A percentile compares a stretch with the other conserved stretches of the same genome.
These are phyloP conservation scores for Podospora australis DNA, from an alignment of 495 filamentous ascomycete species.

Conservation along the genomic window DNA sequence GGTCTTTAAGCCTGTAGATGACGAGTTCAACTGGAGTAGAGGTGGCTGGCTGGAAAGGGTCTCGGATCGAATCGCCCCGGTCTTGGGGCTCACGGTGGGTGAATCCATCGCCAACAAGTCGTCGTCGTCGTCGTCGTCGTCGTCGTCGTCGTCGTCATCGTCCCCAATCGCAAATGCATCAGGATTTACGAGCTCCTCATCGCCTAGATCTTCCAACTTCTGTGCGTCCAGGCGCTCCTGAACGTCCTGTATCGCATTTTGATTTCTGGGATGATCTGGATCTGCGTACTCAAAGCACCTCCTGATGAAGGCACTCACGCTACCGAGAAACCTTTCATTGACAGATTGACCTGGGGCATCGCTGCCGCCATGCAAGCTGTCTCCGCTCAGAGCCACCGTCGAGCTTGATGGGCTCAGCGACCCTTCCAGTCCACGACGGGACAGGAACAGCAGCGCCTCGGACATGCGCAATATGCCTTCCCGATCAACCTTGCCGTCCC, in stretches of 20 bases:
- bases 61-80: conserved; percentile 25
- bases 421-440: conserved; percentile 75
- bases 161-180: conserved; percentile 73
- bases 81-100: conserved; percentile 29
- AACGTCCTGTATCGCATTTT: conserved; percentile 23
- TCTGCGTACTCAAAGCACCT: conserved; percentile 98
- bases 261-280: conserved; percentile 68
- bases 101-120: conserved; percentile 58
- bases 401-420: conserved; percentile 49
- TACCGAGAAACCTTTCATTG: conserved; percentile 80
- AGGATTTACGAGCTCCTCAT: conserved; percentile 35
- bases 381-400: conserved; percentile 29
- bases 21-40: conserved; percentile 18
- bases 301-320: conserved; percentile 90
- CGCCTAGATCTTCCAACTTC: conserved; percentile 19
- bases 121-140: conserved; percentile 51
- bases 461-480: conserved; percentile 94
- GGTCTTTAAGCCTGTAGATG: background rate
- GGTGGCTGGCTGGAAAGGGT: conserved; percentile 11
- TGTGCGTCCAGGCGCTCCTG: conserved; percentile 6
- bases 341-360: conserved; percentile 36
- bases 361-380: conserved; percentile 20
- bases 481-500: conserved; percentile 88
- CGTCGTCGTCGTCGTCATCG: conserved; percentile 59
- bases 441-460: conserved; percentile 88